Base-by-base conservation (phyloP, 257 asterid species). In the Solanum ossicruentum region DNA sequence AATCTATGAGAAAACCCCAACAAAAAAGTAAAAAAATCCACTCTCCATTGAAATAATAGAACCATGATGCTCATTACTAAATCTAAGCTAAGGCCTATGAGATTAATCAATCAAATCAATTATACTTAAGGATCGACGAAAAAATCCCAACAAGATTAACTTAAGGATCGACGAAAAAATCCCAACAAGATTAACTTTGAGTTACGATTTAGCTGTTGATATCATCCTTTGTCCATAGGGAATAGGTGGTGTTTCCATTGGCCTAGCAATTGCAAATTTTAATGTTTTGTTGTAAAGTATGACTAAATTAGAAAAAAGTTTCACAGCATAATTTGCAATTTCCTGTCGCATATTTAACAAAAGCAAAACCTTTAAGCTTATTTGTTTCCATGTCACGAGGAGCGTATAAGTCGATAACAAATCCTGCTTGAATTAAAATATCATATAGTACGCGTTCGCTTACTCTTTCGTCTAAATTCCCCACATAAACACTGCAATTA, bases 381-480 rank as follows among this genome's bases (percentile, higher is more conserved):
- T 91, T 89, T 10, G 96, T 93, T 87, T 96, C 97, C 87, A 79
- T 93, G 84, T 95, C 96, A 36, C 91, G 94, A 66, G 98, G 99
- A 71, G 95, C 88, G 82, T 92, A 61, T 73, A 95, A 86, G 71
- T 97, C 94, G 54, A 93, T 91, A 8, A 95, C 88, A 12, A 91
- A 92, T 2, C 98, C 98, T 12, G 98, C 98, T 91, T 97, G 97
- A 88, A 97, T 93, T 61, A 97, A 93, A 86, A 97, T 97, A 85
- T 95, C 96, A 80, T 97, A 97, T 89, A 97, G 83, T 81, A 94
- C 97, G 87, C 97, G 91, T 8, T 97, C 97, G 45, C 85, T 90
- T 70, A 97, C 98, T 83, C 88, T 93, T 83, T 95, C 98, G 41
- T 97, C 97, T 80, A 95, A 88, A 89, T 91, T 94, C 7, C 98